Conservation (phyloP, 164 flowering plant genomes). For the Pachysandra terminalis region DNA sequence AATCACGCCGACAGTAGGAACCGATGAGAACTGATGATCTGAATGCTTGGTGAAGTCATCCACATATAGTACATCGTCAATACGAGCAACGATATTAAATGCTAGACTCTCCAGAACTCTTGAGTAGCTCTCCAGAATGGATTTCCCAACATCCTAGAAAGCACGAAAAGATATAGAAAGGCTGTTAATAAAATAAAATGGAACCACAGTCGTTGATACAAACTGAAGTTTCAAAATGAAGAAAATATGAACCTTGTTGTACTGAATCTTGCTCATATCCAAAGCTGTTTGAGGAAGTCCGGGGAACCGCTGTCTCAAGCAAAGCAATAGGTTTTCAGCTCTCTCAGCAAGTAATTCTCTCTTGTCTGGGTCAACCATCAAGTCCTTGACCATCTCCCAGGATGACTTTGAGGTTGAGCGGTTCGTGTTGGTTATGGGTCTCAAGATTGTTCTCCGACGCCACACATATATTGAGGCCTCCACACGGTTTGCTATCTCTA, state of each 20-base stretch:
- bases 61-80: slow-evolving; percentile 57
- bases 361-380: slow-evolving; percentile 52
- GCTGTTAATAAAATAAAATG: neutral
- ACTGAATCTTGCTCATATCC: slow-evolving; percentile 63
- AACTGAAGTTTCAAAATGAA: neutral
- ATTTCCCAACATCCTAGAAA: slow-evolving; percentile 64
- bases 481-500: slow-evolving; percentile 58
- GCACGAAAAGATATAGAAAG: neutral
- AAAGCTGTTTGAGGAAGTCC: slow-evolving; percentile 57
- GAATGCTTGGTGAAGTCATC: slow-evolving; percentile 56
- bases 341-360: slow-evolving; percentile 49
- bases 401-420: slow-evolving; percentile 44
- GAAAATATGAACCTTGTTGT: slow-evolving; percentile 43
- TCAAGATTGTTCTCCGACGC: slow-evolving; percentile 32
- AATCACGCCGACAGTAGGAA: slow-evolving; percentile 34
- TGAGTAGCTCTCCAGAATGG: slow-evolving; percentile 70
- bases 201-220: neutral
- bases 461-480: slow-evolving; percentile 52
- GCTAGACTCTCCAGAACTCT: slow-evolving; percentile 73
- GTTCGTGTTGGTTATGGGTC: slow-evolving; percentile 22
- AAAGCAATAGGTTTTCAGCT: slow-evolving; percentile 50
- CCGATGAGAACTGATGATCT: slow-evolving; percentile 33
- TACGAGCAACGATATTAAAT: slow-evolving; percentile 59
- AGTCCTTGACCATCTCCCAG: slow-evolving; percentile 60
- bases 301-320: slow-evolving; percentile 60